phyloP scores from a whole-genome alignment of 768 basidiomycete genomes.

The Auricularia heimuer region DNA sequence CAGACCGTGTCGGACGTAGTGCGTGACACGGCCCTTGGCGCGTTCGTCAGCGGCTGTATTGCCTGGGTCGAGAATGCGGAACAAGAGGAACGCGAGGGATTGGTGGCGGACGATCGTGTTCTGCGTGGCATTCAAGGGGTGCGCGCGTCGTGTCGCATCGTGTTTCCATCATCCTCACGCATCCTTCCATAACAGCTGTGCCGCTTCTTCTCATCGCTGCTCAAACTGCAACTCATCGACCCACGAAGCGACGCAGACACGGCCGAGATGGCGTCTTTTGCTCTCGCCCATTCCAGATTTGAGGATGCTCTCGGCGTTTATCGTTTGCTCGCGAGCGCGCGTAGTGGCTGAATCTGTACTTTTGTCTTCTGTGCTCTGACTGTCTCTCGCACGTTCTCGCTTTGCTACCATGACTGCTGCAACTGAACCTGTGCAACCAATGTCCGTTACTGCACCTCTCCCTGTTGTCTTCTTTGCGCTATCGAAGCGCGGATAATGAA shows the following conservation, averaged over 20 bases:
- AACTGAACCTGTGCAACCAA: too few species aligned
- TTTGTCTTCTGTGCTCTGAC: too few species aligned
- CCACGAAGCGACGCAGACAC: constrained; percentile 55
- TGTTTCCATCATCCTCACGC: constrained; percentile 16
- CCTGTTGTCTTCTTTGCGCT: too few species aligned
- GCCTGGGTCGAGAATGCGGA: constrained; percentile 64
- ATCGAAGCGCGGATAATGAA: too few species aligned
- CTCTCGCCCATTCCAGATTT: constrained; percentile 57
- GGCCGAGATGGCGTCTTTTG: constrained; percentile 71
- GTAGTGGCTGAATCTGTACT: too few species aligned
- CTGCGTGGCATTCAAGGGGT: constrained; percentile 66
- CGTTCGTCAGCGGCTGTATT: constrained; percentile 62
- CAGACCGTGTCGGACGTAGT: constrained; percentile 54
- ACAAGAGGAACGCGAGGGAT: constrained; percentile 55
- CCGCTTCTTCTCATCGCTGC: constrained; percentile 63
- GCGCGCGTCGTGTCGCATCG: neutral
- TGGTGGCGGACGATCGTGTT: constrained; percentile 62
- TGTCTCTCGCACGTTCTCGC: too few species aligned
- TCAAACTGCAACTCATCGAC: constrained; percentile 58
- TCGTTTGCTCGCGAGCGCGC: constrained; percentile 39
- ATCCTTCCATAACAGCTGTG: constrained; percentile 40
- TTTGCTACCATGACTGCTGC: too few species aligned
- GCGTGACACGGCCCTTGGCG: constrained; percentile 53
- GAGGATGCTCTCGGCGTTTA: constrained; percentile 72
- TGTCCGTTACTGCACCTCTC: too few species aligned